Evolutionary conservation across 2,329 filamentous ascomycete genomes (phyloP).

Genomic region (Cladophialophora bantiana): DNA sequence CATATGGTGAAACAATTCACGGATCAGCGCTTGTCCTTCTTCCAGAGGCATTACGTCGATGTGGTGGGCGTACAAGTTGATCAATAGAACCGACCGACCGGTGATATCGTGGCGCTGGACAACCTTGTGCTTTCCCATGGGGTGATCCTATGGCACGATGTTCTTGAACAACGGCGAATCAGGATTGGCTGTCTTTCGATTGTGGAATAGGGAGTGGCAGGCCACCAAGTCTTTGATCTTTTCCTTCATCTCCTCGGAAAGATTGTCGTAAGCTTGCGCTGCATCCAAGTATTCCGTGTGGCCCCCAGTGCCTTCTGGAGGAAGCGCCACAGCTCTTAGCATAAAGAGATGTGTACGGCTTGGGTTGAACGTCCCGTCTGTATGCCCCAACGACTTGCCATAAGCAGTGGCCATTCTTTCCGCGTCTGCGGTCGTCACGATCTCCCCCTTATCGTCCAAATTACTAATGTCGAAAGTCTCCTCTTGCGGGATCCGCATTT

Average conservation of each 20-base stretch:
- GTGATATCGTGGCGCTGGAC: background rate
- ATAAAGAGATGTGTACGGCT: background rate
- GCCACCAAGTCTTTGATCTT: constrained; percentile 10
- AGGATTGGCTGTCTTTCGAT: constrained; percentile 14
- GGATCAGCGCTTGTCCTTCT: constrained; percentile 3
- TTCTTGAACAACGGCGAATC: constrained; percentile 4
- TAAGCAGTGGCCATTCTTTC: background rate
- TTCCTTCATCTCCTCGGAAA: constrained; percentile 16
- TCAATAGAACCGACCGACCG: background rate
- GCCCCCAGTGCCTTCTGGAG: background rate
- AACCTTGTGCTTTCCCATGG: background rate
- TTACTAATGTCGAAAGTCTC: constrained; percentile 19
- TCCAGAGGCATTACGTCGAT: background rate
- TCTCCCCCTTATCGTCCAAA: constrained; percentile 4
- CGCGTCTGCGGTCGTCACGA: background rate
- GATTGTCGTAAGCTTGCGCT: constrained; percentile 19
- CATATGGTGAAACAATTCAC: background rate
- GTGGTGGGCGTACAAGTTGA: constrained; percentile 3
- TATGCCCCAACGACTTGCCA: background rate
- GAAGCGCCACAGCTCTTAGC: background rate
- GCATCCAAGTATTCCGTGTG: background rate
- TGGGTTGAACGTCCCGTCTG: constrained; percentile 4
- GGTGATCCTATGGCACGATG: background rate
- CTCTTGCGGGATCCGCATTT: background rate
- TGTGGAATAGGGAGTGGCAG: constrained; percentile 12